These are phyloP conservation scores for Tephrocybe sp. DNA, from an alignment of 768 basidiomycete genomes.

Conservation along the genomic window DNA sequence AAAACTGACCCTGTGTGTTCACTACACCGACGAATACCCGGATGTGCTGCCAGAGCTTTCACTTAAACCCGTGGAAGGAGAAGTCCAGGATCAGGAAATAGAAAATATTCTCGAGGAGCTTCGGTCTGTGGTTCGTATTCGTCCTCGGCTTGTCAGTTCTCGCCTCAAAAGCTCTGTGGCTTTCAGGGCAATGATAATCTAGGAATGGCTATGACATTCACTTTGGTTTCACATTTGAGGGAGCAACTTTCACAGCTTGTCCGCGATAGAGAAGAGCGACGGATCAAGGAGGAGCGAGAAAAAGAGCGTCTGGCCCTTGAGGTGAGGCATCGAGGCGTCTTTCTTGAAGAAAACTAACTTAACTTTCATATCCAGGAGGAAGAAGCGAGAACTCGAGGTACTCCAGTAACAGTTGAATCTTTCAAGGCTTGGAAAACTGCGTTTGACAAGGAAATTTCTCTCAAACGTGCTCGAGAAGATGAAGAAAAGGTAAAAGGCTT, in stretches of 20 bases:
- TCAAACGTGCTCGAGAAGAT: constrained; percentile 64
- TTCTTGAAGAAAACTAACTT: neutral
- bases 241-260: constrained; percentile 72
- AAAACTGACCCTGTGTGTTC: constrained; percentile 65
- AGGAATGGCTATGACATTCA: constrained; percentile 98
- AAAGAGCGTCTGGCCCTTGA: constrained; percentile 72
- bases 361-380: constrained; percentile 62
- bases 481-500: constrained; percentile 69
- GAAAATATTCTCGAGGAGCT: constrained; percentile 54
- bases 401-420: constrained; percentile 80
- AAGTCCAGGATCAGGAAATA: constrained; percentile 56
- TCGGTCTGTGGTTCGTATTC: constrained; percentile 48
- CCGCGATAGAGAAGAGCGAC: constrained; percentile 52
- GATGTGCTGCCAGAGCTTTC: constrained; percentile 75
- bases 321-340: constrained; percentile 36
- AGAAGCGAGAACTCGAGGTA: constrained; percentile 84
- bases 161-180: constrained; percentile 5
- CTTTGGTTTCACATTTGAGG: constrained; percentile 80
- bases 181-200: constrained; percentile 77
- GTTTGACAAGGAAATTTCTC: constrained; percentile 69
- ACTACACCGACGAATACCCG: constrained; percentile 83
- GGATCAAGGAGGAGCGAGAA: constrained; percentile 63
- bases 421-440: constrained; percentile 82
- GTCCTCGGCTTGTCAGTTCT: constrained; percentile 1
- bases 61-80: constrained; percentile 59